Evolutionary conservation across 371 early-diverging fungal species (phyloP), one percentile per base, ranked within the genome.

Genomic region (Haplosporangium sp.): DNA sequence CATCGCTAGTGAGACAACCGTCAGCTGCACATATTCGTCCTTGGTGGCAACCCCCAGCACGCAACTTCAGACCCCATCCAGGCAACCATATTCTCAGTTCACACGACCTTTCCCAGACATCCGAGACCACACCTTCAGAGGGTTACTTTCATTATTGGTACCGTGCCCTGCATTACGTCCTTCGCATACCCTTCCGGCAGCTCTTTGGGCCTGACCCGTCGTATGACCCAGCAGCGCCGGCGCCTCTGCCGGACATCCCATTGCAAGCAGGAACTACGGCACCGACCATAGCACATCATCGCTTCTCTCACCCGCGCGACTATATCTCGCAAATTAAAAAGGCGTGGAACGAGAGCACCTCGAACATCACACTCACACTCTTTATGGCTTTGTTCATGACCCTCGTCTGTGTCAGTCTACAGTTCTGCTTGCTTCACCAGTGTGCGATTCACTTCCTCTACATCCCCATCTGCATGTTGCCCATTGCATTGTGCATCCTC

Each of bases 121-220:
- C 50, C 16, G 47, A 45, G 36, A 40, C 10, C 57, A 36, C 43
- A 23, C n/a, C 20, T 37, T 57, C 37, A 40, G 76, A 75, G 56
- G 70, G 59, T 29, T 21, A 66, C 2, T 55, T 42, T 2, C 70
- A 55, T 16, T 76, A 70, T 45, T 69, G 71, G 60, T 61, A 60
- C 36, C 59, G 79, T 16, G 45, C 69, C 16, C 13, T 72, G 4
- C 48, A 55, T 16, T 72, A 72, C 55, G 43, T 79, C 47, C 56
- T 79, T 12, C 47, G 79, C 62, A 79, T 79, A 54, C 79, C 79
- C 13, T 72, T 79, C 45, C 72, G 79, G 10, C 73, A 72, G 20
- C 43, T 79, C 37, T 43, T 79, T 12, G 79, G 79, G 0, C 64
- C 56, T 11, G 43, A 59, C 10, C 64, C 73, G 7, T 62, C 73